phyloP scores from a whole-genome alignment of 2,329 filamentous ascomycete genomes.

The Monosporascus sp. region DNA sequence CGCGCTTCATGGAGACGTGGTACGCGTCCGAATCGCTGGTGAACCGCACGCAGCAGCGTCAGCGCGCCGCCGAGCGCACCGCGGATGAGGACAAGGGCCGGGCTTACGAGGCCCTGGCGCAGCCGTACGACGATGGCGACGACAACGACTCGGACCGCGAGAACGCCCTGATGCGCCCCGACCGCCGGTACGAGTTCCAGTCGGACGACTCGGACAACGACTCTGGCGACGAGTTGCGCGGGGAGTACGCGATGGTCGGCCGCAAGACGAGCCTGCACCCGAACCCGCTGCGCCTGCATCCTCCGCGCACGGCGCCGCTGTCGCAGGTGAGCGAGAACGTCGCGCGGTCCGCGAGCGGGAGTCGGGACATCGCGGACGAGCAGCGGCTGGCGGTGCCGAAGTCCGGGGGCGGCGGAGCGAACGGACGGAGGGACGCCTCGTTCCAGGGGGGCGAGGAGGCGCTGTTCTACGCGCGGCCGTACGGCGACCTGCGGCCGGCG shows the following conservation, averaged over 20 bases:
- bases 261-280: slow-evolving; percentile 32
- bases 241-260: slow-evolving; percentile 12
- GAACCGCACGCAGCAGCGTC: slow-evolving; percentile 48
- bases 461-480: slow-evolving; percentile 49
- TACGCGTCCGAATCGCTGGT: slow-evolving; percentile 48
- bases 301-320: slow-evolving; percentile 31
- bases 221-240: slow-evolving; percentile 28
- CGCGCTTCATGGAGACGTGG: slow-evolving; percentile 51
- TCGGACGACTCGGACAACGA: slow-evolving; percentile 30
- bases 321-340: slow-evolving; percentile 40
- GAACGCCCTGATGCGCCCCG: slow-evolving; percentile 19
- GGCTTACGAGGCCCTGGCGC: slow-evolving; percentile 41
- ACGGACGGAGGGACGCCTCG: slow-evolving; percentile 33
- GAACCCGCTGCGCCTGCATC: slow-evolving; percentile 50
- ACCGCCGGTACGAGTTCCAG: slow-evolving; percentile 1
- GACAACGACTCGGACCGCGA: slow-evolving; percentile 12
- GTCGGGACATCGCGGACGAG: slow-evolving; percentile 41
- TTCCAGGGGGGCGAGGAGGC: slow-evolving; percentile 43
- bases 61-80: slow-evolving; percentile 33
- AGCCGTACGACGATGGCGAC: slow-evolving; percentile 32
- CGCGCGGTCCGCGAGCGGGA: slow-evolving; percentile 34
- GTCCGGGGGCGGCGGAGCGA: slow-evolving; percentile 12
- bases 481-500: slow-evolving; percentile 49
- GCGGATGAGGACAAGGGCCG: slow-evolving; percentile 20
- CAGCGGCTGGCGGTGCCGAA: slow-evolving; percentile 12